Evolutionary conservation across 441 rosid genomes (phyloP), one percentile per base, ranked within the genome.

Genomic region (Macaranga tanarius): DNA sequence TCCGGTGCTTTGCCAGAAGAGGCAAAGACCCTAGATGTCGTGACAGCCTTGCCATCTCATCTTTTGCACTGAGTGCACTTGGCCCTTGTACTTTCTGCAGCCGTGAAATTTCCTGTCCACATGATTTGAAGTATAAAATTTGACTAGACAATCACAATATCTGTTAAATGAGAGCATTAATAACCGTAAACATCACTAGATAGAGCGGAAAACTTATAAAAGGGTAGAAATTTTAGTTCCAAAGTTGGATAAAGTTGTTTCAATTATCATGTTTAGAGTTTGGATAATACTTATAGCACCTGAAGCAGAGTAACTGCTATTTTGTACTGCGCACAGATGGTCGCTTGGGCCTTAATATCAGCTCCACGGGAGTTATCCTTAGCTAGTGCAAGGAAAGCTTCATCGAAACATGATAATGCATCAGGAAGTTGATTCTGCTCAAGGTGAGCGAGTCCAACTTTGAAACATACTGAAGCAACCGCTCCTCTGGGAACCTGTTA

Each of bases 401-500:
- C 97, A 69, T 95, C 95, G 55, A 93, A 95, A 85, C 98, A 93
- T 61, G 98, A 93, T 70, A 95, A 80, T 58, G 99, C 97, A 87
- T 95, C 99, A 17, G 98, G 83, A 66, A 95, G 99, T 78, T 95
- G 98, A 80, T 95, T 95, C 83, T 85, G 99, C 80, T 93, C 98
- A 75, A 95, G 98, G 83, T 93, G 99, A 68, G 92, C 92, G 75
- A 95, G 95, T 69, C 99, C 98, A 73, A 79, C 86, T 88, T 91
- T 95, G 87, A 95, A 95, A 84, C 99, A 95, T 57, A 88, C 70
- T 5, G 98, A 67, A 82, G 99, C 94, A 76, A 92, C 86, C 52
- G 97, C 98, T 70, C 99, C 97, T 61, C 97, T 91, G 48, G 98
- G 98, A 85, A 93, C 97, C 99, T 95, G 78, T 72, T 61, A 78